phyloP scores from a whole-genome alignment of 1,284 basidiomycete species.

The Cerrena zonata region DNA sequence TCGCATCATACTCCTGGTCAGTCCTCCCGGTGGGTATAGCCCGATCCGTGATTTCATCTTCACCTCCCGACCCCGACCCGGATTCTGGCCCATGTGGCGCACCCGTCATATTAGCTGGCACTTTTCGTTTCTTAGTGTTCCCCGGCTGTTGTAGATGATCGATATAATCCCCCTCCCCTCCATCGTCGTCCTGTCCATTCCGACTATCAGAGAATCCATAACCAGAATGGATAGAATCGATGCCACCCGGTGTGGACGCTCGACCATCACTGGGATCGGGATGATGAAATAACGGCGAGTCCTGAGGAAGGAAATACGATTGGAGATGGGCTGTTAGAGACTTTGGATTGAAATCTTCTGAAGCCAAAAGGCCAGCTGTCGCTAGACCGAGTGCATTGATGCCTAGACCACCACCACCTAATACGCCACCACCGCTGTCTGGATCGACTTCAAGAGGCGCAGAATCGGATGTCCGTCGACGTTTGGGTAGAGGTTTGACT shows the following conservation, averaged over 20 bases:
- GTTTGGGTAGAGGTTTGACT: conserved; percentile 72
- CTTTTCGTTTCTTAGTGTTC: conserved; percentile 83
- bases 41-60: conserved; percentile 32
- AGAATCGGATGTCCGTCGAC: conserved; percentile 45
- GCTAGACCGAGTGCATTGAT: too few relatives aligned
- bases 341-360: conserved; percentile 48
- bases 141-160: conserved; percentile 68
- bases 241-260: conserved; percentile 12
- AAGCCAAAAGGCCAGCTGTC: conserved; percentile 17
- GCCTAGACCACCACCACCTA: background rate
- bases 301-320: conserved; percentile 38
- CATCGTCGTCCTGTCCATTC: conserved; percentile 39
- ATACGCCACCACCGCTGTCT: background rate
- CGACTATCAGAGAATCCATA: conserved; percentile 8
- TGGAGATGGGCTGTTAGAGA: conserved; percentile 48
- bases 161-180: conserved; percentile 51
- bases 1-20: conserved; percentile 21
- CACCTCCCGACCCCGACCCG: conserved; percentile 33
- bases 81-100: conserved; percentile 35
- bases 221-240: conserved; percentile 19
- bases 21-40: conserved; percentile 20
- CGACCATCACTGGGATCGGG: conserved; percentile 10
- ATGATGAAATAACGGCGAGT: conserved; percentile 12
- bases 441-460: conserved; percentile 3
- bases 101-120: conserved; percentile 49